phyloP scores from a whole-genome alignment of 805 yeast species.

The Suhomyces emberorum region DNA sequence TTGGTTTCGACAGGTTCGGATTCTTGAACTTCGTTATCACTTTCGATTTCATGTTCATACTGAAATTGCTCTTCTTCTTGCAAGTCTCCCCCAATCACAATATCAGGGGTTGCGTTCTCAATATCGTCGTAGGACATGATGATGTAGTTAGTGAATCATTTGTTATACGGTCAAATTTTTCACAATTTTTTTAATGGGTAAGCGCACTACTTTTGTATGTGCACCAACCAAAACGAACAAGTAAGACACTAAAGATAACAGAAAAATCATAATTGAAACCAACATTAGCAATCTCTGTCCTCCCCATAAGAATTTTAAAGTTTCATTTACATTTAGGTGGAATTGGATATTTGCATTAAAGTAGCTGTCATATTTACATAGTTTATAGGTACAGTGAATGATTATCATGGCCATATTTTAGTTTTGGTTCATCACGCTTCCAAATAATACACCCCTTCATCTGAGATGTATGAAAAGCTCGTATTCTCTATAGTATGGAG shows the following conservation, averaged over 20 bases:
- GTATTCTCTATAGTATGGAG: no score
- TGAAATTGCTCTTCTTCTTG: conserved; percentile 40
- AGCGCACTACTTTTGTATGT: conserved; percentile 5
- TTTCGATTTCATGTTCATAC: conserved; percentile 51
- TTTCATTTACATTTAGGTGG: background rate
- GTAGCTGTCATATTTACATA: no score
- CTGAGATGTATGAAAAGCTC: no score
- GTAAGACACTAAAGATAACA: no score
- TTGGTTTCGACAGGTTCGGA: conserved; percentile 37
- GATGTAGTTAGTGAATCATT: conserved; percentile 1
- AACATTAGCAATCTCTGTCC: no score
- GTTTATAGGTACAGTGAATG: no score
- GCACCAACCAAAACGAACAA: no score
- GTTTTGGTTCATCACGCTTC: no score
- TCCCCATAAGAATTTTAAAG: background rate
- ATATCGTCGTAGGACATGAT: conserved; percentile 71
- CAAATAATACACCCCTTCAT: no score
- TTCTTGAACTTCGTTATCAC: conserved; percentile 42
- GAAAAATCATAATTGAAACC: no score
- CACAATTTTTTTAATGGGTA: conserved; percentile 3
- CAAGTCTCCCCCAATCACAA: conserved; percentile 62
- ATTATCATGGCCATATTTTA: no score
- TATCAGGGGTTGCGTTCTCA: conserved; percentile 81
- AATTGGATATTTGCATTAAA: no score
- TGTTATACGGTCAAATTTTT: conserved; percentile 6